Base-by-base conservation (phyloP, 768 basidiomycete genomes). In the Boletus rex-veris region DNA sequence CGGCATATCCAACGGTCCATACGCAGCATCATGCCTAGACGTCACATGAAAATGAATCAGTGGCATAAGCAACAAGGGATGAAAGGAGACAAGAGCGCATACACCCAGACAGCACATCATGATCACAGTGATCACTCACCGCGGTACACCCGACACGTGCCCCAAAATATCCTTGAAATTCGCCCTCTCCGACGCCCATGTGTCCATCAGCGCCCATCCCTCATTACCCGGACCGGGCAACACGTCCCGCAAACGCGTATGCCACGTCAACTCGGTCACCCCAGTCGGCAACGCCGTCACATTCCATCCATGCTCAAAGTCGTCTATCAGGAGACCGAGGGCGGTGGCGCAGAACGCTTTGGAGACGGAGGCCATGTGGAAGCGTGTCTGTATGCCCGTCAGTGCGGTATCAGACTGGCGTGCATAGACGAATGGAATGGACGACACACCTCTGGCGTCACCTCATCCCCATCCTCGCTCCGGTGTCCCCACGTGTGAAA, bases 241-340 rank as follows among this genome's bases (percentile, higher is more conserved):
- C 7, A 78, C 14, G 38, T 75, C 73, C 24, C 43, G 54, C 40
- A 77, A 31, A 54, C 68, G 71, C 0, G 74, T 73, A 14, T 69
- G 58, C 75, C 75, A 78, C 5, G 58, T 65, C 12, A 78, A 51
- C 46, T 68, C 61, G 1, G 51, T 50, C 19, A 75, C 18, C 7
- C 59, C 58, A 1, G 50, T 18, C 0, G 76, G 76, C 3, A 77
- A 66, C 7, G 64, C 62, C 0, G 75, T 72, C 7, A 58, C 54
- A 39, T 75, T 76, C 21, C 58, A 62, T 3, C 74, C 68, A 12
- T 63, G 52, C 14, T 64, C 65, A 55, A 72, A 77, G 55, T 76
- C 76, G 26, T 75, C 71, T 44, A 77, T 73, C 21, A 78, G 66
- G 12, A 78, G 68, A 5, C 77, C 76, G 1, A 77, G 45, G 2